These are phyloP conservation scores for Sinapis alba DNA, from an alignment of 441 rosid genomes.

Conservation along the genomic window DNA sequence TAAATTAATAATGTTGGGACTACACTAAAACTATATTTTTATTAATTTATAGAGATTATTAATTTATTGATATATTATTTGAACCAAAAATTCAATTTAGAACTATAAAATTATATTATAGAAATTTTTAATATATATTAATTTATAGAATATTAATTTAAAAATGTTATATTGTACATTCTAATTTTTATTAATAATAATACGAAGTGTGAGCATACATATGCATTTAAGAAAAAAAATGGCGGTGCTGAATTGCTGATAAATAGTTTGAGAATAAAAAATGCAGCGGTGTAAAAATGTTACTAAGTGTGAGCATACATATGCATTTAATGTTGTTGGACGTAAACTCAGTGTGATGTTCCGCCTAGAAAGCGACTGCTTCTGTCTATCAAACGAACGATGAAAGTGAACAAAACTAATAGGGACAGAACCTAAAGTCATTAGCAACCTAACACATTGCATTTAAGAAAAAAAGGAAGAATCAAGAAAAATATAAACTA, in stretches of 20 bases:
- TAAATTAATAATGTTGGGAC: too few species aligned
- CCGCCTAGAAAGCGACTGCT: constrained; percentile 3
- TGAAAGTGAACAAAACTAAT: constrained; percentile 11
- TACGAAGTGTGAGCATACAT: neutral
- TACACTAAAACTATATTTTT: too few species aligned
- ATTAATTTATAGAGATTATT: too few species aligned
- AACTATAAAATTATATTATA: too few species aligned
- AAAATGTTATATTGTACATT: too few species aligned
- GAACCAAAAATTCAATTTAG: too few species aligned
- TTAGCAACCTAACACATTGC: constrained; percentile 34
- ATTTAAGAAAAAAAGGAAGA: constrained; percentile 16
- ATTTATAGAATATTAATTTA: too few species aligned
- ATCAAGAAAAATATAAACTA: neutral
- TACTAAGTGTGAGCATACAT: too few species aligned
- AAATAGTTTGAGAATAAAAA: constrained; percentile 4
- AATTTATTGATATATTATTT: too few species aligned
- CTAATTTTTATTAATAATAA: neutral
- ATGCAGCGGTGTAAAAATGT: neutral
- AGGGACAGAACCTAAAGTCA: constrained; percentile 27
- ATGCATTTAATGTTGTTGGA: constrained; percentile 21
- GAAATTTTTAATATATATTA: too few species aligned
- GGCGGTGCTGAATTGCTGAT: neutral
- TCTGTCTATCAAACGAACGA: neutral
- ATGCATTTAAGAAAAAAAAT: neutral
- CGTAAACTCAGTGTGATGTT: constrained; percentile 16